Percentiles rank a stretch among this genome's conserved stretches.
phyloP scores from a whole-genome alignment of 2,329 filamentous ascomycete genomes.

The Scedosporium dehoogii region DNA sequence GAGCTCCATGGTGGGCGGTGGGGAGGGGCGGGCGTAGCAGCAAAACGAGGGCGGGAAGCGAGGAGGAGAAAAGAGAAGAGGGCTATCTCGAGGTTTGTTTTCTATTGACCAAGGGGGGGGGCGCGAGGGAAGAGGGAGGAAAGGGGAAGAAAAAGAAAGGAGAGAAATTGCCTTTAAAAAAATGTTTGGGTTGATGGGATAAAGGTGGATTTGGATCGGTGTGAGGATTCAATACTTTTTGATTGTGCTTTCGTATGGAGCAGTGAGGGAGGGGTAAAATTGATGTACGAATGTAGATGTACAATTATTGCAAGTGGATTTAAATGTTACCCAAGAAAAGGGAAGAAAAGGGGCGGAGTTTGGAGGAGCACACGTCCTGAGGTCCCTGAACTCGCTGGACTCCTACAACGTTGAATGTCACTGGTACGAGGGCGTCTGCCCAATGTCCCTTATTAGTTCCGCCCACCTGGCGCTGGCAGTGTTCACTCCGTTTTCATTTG shows the following conservation, averaged over 20 bases:
- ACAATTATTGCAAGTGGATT: neutral
- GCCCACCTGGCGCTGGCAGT: no score
- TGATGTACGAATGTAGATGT: neutral
- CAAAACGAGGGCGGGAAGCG: neutral
- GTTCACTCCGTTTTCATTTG: no score
- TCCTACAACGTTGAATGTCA: no score
- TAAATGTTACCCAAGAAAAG: no score
- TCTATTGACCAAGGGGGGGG: neutral
- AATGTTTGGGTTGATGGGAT: neutral
- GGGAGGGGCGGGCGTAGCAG: conserved; percentile 4
- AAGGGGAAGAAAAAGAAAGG: neutral
- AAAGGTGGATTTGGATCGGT: neutral
- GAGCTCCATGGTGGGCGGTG: conserved; percentile 40
- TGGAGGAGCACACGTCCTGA: no score
- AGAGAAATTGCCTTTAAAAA: neutral
- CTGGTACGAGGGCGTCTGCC: no score
- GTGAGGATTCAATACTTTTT: neutral
- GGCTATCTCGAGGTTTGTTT: neutral
- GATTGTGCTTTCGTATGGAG: neutral
- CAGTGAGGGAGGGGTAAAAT: neutral
- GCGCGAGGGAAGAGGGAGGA: neutral
- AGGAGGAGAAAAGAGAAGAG: neutral
- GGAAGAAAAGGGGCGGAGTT: no score
- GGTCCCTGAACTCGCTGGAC: no score
- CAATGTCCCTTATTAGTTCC: no score